These are phyloP conservation scores for Vitis labrusca DNA, from an alignment of 164 flowering plant species.

Conservation along the genomic window DNA sequence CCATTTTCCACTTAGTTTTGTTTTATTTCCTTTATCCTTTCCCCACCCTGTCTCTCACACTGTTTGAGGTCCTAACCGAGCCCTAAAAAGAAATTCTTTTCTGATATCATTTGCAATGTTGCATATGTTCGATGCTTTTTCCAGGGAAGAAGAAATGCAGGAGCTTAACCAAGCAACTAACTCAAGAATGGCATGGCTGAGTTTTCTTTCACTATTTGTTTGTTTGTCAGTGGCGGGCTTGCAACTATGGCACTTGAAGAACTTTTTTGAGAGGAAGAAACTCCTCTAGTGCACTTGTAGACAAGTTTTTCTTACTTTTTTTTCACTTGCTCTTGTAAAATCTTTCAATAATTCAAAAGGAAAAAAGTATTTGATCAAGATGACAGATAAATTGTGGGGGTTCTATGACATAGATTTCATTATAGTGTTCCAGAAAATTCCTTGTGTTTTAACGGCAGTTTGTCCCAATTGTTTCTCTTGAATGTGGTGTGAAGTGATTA, in stretches of 20 bases:
- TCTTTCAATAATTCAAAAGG: background rate
- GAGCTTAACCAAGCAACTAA: slow-evolving; percentile 58
- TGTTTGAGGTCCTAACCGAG: too few relatives aligned
- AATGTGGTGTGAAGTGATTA: too few relatives aligned
- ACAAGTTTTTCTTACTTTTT: background rate
- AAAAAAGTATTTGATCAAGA: background rate
- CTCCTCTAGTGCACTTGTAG: slow-evolving; percentile 35
- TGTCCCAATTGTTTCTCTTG: background rate
- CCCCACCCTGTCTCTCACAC: too few relatives aligned
- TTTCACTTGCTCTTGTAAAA: background rate
- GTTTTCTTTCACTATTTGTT: slow-evolving; percentile 57
- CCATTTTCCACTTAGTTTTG: too few relatives aligned
- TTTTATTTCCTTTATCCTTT: too few relatives aligned
- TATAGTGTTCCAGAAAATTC: background rate
- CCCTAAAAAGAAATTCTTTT: too few relatives aligned
- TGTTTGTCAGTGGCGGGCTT: slow-evolving; percentile 69
- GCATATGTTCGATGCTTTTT: slow-evolving; percentile 3
- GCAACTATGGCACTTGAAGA: slow-evolving; percentile 83
- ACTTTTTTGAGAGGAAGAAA: slow-evolving; percentile 85
- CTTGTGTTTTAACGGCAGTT: background rate
- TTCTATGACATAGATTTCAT: background rate
- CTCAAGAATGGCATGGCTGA: slow-evolving; percentile 61
- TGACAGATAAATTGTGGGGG: background rate
- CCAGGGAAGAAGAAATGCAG: slow-evolving; percentile 80
- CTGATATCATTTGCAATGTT: background rate